These are phyloP conservation scores for Kluyveromyces lactis DNA, from an alignment of 805 yeast species.

Conservation along the genomic window DNA sequence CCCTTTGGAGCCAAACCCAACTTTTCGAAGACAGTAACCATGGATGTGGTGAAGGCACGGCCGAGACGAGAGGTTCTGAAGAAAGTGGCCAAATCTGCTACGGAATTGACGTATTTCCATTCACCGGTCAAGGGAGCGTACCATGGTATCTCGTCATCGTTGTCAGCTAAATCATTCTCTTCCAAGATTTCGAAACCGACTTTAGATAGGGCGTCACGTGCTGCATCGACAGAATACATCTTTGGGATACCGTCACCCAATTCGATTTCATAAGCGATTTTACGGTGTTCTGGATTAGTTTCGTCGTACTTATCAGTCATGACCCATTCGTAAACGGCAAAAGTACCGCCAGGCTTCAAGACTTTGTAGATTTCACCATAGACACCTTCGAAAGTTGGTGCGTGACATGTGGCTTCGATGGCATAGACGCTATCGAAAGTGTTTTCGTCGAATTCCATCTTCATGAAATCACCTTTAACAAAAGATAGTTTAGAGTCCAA, in stretches of 20 bases:
- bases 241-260: constrained; percentile 98
- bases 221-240: constrained; percentile 82
- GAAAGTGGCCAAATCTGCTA: constrained; percentile 72
- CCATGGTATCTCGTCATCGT: constrained; percentile 87
- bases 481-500: constrained; percentile 69
- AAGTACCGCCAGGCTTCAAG: constrained; percentile 93
- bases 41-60: constrained; percentile 72
- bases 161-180: constrained; percentile 75
- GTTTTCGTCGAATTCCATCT: constrained; percentile 89
- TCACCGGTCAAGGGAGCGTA: constrained; percentile 95
- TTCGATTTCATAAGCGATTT: constrained; percentile 94
- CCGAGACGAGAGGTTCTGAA: constrained; percentile 85
- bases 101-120: constrained; percentile 73
- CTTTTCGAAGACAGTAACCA: constrained; percentile 76
- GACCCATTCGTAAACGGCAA: constrained; percentile 99
- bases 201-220: constrained; percentile 71
- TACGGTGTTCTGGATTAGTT: constrained; percentile 78
- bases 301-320: constrained; percentile 94
- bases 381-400: constrained; percentile 93
- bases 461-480: constrained; percentile 98
- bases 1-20: constrained; percentile 90
- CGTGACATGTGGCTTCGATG: constrained; percentile 97
- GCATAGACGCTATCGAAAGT: constrained; percentile 96
- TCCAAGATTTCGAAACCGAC: constrained; percentile 82
- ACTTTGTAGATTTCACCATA: constrained; percentile 91